A percentile compares a stretch with the other conserved stretches of the same genome.
Evolutionary conservation across 768 basidiomycete species (phyloP).

Genomic region (Rickenella mellea): DNA sequence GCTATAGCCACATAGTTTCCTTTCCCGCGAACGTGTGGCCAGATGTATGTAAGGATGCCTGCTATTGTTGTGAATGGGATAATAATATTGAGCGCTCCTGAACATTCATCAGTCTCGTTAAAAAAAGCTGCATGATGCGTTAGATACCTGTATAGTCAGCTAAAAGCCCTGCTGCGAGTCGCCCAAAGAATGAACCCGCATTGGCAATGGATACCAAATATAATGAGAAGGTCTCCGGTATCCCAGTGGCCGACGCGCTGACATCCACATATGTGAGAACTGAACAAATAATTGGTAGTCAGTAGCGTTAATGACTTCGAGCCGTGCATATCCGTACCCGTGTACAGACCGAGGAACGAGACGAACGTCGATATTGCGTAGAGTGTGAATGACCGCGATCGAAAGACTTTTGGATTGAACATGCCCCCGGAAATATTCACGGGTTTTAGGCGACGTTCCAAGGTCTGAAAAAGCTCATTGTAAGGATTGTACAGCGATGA

Average conservation of each 20-base stretch:
- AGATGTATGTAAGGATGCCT: slow-evolving; percentile 52
- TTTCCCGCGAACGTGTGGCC: slow-evolving; percentile 52
- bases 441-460: not conserved
- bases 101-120: no score
- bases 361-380: not conserved
- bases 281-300: not conserved
- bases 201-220: not conserved
- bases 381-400: not conserved
- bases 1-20: slow-evolving; percentile 41
- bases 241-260: not conserved
- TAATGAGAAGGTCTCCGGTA: not conserved
- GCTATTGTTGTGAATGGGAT: slow-evolving; percentile 49
- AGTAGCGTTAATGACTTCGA: not conserved
- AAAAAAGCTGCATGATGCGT: no score
- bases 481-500: not conserved
- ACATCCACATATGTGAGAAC: not conserved
- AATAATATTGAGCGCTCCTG: slow-evolving; percentile 60
- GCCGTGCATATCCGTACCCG: not conserved
- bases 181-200: not conserved
- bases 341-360: not conserved
- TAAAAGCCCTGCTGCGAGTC: not conserved
- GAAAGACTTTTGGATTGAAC: not conserved
- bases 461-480: not conserved
- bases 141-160: no score
- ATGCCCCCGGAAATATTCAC: not conserved